phyloP scores from a whole-genome alignment of 306 rosid species.

The Nissolia schottii region DNA sequence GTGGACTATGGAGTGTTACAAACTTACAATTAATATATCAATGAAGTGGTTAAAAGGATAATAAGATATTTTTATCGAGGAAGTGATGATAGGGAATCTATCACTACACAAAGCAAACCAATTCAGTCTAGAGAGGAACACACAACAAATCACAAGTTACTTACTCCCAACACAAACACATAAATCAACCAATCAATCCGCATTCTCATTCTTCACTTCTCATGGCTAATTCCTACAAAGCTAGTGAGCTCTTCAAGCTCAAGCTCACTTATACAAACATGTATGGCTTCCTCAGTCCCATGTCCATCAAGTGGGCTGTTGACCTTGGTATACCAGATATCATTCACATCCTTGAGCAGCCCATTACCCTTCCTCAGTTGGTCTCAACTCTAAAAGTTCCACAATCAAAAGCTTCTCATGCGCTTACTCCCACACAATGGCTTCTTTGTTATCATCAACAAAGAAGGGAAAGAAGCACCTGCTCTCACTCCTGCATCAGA shows the following conservation, averaged over 20 bases:
- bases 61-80: too few relatives aligned
- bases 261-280: neutral
- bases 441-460: neutral
- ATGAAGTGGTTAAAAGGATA: too few relatives aligned
- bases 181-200: neutral
- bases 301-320: slow-evolving; percentile 8
- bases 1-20: too few relatives aligned
- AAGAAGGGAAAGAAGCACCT: neutral
- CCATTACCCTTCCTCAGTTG: neutral
- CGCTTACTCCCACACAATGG: neutral
- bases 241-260: neutral
- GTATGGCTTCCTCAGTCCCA: slow-evolving; percentile 3
- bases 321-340: neutral
- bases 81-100: too few relatives aligned
- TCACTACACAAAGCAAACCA: too few relatives aligned
- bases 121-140: too few relatives aligned
- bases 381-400: neutral
- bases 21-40: too few relatives aligned
- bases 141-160: neutral
- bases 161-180: neutral
- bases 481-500: neutral
- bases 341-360: neutral
- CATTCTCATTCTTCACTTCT: too few relatives aligned
- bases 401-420: neutral
- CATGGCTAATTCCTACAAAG: neutral